These are phyloP conservation scores for Erythrophleum ivorense DNA, from an alignment of 331 rosid genomes.

Conservation along the genomic window DNA sequence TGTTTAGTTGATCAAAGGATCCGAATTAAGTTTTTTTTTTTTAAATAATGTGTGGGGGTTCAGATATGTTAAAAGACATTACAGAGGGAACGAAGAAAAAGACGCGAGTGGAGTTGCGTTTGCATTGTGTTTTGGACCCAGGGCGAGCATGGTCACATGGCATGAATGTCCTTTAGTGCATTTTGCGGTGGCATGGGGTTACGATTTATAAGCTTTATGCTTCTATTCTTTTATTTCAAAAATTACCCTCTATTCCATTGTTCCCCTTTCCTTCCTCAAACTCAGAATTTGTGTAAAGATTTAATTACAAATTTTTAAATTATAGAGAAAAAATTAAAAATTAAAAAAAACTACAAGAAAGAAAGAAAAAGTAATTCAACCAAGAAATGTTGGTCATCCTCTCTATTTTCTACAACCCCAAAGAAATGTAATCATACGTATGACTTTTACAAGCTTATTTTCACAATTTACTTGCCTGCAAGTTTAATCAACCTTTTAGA, in stretches of 20 bases:
- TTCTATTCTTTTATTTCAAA: not conserved
- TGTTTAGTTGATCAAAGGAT: too few species aligned
- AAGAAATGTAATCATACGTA: not conserved
- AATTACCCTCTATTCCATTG: not conserved
- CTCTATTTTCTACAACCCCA: constrained; percentile 18
- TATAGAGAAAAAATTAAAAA: not conserved
- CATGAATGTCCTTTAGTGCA: too few species aligned
- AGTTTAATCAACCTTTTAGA: constrained; percentile 18
- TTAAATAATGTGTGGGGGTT: too few species aligned
- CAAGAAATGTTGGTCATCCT: not conserved
- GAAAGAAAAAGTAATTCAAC: not conserved
- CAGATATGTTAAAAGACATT: too few species aligned
- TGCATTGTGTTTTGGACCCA: too few species aligned
- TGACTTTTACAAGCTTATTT: not conserved
- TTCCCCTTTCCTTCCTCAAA: not conserved
- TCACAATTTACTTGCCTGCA: not conserved
- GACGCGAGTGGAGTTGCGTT: too few species aligned
- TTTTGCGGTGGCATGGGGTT: not conserved
- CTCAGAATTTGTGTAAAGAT: too few species aligned
- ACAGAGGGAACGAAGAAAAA: too few species aligned
- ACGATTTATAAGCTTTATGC: not conserved
- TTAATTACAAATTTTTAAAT: too few species aligned
- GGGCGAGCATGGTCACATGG: too few species aligned
- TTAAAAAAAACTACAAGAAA: not conserved
- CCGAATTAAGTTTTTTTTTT: too few species aligned